Evolutionary conservation across 2,329 filamentous ascomycete species (phyloP).

Genomic region (Phaeosphaeriaceae sp.): DNA sequence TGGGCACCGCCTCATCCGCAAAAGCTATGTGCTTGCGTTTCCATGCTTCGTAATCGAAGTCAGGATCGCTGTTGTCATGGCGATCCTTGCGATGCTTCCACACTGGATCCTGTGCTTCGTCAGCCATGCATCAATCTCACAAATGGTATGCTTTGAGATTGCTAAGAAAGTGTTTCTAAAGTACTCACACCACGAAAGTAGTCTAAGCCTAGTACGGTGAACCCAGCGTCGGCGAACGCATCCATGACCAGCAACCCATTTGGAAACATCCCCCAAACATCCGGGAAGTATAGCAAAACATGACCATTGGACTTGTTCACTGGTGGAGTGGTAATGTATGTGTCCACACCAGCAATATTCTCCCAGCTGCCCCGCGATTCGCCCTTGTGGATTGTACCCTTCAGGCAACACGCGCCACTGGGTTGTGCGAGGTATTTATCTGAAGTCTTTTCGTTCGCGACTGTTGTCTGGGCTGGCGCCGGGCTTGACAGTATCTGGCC

Average conservation of each 20-base stretch:
- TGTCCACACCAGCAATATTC: slow-evolving; percentile 46
- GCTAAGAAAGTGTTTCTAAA: no score
- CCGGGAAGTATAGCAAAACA: slow-evolving; percentile 56
- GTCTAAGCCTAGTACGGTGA: slow-evolving; percentile 53
- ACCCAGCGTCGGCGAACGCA: slow-evolving; percentile 55
- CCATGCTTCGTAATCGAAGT: slow-evolving; percentile 60
- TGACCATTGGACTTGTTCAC: slow-evolving; percentile 48
- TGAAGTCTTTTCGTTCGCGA: neutral
- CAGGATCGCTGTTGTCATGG: slow-evolving; percentile 17
- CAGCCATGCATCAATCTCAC: neutral
- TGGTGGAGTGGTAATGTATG: slow-evolving; percentile 46
- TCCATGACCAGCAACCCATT: slow-evolving; percentile 58
- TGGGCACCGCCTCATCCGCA: slow-evolving; percentile 53
- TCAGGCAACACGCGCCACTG: slow-evolving; percentile 49
- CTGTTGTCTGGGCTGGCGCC: neutral
- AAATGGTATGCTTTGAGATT: no score
- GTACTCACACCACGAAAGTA: slow-evolving; percentile 53
- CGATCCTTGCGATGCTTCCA: slow-evolving; percentile 49
- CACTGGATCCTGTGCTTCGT: slow-evolving; percentile 50
- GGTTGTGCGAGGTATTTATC: slow-evolving; percentile 37
- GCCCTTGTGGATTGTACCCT: slow-evolving; percentile 51
- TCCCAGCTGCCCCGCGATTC: slow-evolving; percentile 45
- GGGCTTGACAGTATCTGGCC: neutral
- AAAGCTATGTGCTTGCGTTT: slow-evolving; percentile 55
- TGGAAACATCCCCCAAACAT: slow-evolving; percentile 54